Percentiles rank a stretch among this genome's conserved stretches.
These are phyloP conservation scores for Scortechinia acanthostroma DNA, from an alignment of 2,329 filamentous ascomycete species.

Conservation along the genomic window DNA sequence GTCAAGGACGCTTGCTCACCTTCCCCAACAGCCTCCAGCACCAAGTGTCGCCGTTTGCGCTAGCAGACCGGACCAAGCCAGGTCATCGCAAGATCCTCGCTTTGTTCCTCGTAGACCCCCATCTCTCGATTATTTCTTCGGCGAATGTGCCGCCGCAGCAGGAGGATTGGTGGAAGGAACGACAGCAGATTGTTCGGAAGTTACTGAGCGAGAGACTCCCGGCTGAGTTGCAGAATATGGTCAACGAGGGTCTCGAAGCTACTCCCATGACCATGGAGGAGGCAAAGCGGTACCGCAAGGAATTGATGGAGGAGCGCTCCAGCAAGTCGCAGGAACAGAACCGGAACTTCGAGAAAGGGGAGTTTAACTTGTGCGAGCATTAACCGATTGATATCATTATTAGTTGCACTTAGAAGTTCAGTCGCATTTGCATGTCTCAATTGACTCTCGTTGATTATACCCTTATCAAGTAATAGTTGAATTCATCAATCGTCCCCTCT, in stretches of 20 bases:
- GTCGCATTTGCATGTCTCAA: too few relatives aligned
- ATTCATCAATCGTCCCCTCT: too few relatives aligned
- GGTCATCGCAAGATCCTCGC: slow-evolving; percentile 54
- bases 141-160: slow-evolving; percentile 35
- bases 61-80: slow-evolving; percentile 38
- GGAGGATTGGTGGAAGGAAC: slow-evolving; percentile 25
- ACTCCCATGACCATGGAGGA: neutral
- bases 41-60: slow-evolving; percentile 37
- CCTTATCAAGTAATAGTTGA: too few relatives aligned
- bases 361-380: slow-evolving; percentile 3
- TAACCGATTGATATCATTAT: slow-evolving; percentile 2
- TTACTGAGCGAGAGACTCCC: slow-evolving; percentile 7
- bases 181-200: slow-evolving; percentile 5
- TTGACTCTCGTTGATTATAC: too few relatives aligned
- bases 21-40: slow-evolving; percentile 49
- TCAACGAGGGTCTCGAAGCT: slow-evolving; percentile 2
- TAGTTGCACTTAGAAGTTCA: too few relatives aligned
- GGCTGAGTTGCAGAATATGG: slow-evolving; percentile 4
- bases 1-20: slow-evolving; percentile 37
- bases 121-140: slow-evolving; percentile 30
- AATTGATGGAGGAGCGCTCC: neutral
- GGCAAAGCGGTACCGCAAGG: neutral
- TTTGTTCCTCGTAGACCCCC: slow-evolving; percentile 53
- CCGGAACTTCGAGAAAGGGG: neutral
- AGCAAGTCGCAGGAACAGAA: neutral